These are phyloP conservation scores for Blastocystis sp. DNA, from an alignment of 352 stramenopile species.

Conservation along the genomic window DNA sequence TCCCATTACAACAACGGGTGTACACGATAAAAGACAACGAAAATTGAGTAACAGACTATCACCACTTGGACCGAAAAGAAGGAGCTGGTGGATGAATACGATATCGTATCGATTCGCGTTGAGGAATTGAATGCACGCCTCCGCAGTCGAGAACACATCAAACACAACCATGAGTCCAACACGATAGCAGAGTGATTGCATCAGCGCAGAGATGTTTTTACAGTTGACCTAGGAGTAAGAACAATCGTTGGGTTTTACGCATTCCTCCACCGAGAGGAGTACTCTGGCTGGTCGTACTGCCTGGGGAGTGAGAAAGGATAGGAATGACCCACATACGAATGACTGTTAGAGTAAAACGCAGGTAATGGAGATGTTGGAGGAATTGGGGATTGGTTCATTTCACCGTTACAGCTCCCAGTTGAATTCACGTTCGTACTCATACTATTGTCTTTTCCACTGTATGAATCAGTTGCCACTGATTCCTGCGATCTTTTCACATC, in stretches of 20 bases:
- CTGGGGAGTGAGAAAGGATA: neutral
- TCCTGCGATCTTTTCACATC: too few relatives aligned
- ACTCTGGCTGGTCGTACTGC: neutral
- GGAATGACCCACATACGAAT: neutral
- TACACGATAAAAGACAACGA: conserved; percentile 35
- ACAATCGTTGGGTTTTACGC: neutral
- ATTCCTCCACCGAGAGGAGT: conserved; percentile 31
- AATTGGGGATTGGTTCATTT: too few relatives aligned
- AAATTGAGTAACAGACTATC: conserved; percentile 27
- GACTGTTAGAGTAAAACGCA: neutral
- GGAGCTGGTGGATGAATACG: conserved; percentile 42
- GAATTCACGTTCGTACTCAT: too few relatives aligned
- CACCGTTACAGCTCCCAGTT: too few relatives aligned
- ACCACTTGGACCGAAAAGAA: neutral
- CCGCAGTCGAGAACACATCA: conserved; percentile 6
- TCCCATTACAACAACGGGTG: conserved; percentile 32
- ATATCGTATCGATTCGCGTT: conserved; percentile 35
- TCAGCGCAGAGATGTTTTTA: neutral
- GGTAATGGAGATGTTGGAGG: too few relatives aligned
- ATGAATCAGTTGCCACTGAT: too few relatives aligned
- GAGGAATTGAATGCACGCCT: neutral
- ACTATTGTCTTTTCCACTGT: too few relatives aligned
- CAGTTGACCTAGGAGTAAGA: conserved; percentile 14
- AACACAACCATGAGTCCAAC: conserved; percentile 30
- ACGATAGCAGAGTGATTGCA: conserved; percentile 9